Evolutionary conservation across 805 yeast species (phyloP).

Genomic region (Lachancea meyersii): DNA sequence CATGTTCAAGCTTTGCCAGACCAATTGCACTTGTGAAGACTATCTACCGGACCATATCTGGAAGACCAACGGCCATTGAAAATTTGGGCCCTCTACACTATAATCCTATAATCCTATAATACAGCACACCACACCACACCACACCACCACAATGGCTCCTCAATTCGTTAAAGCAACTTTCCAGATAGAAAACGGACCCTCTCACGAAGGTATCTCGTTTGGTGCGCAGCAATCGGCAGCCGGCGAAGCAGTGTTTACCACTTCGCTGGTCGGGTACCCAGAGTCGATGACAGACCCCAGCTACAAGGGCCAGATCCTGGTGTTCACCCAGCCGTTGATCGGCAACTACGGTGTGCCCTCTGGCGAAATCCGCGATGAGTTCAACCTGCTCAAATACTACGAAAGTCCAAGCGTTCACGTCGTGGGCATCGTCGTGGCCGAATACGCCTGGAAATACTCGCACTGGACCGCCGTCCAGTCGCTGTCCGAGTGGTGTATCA

Average conservation of each 20-base stretch:
- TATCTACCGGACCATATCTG: constrained; percentile 48
- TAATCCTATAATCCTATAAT: no score
- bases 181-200: constrained; percentile 88
- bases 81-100: constrained; percentile 1
- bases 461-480: constrained; percentile 99
- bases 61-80: constrained; percentile 42
- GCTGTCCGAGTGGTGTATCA: constrained; percentile 89
- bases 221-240: constrained; percentile 90
- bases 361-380: constrained; percentile 71
- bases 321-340: constrained; percentile 93
- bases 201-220: constrained; percentile 79
- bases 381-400: constrained; percentile 77
- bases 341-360: constrained; percentile 99
- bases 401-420: constrained; percentile 91
- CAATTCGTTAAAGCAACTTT: constrained; percentile 70
- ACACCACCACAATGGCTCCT: constrained; percentile 23
- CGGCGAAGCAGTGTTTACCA: constrained; percentile 97
- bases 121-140: not conserved
- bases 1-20: constrained; percentile 31
- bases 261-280: constrained; percentile 96
- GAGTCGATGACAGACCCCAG: constrained; percentile 99
- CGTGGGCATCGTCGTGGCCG: constrained; percentile 93
- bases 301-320: constrained; percentile 92
- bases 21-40: constrained; percentile 40
- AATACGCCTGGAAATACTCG: constrained; percentile 91